phyloP scores from a whole-genome alignment of 1,139 yeast species.

The Yamadazyma epiphylla region DNA sequence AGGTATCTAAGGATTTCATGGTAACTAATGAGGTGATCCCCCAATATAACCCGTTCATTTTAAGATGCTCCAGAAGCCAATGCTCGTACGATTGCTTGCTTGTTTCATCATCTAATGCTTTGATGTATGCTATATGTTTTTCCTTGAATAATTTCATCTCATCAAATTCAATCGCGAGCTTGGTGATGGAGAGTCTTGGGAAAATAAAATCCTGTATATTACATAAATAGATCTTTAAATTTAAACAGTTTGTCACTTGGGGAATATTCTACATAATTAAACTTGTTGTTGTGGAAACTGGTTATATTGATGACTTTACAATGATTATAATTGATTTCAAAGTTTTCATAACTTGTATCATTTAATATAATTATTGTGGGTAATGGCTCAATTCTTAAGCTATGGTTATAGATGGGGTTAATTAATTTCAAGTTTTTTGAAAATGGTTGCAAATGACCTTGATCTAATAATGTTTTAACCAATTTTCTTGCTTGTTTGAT shows the following conservation, averaged over 20 bases:
- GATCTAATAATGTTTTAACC: slow-evolving; percentile 79
- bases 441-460: slow-evolving; percentile 85
- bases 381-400: slow-evolving; percentile 69
- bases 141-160: slow-evolving; percentile 9
- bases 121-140: slow-evolving; percentile 35
- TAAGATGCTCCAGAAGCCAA: slow-evolving; percentile 86
- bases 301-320: slow-evolving; percentile 80
- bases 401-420: slow-evolving; percentile 65
- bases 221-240: slow-evolving; percentile 39
- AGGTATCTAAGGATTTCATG: slow-evolving; percentile 48
- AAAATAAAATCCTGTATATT: slow-evolving; percentile 1
- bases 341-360: slow-evolving; percentile 68
- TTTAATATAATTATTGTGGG: slow-evolving; percentile 67
- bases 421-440: slow-evolving; percentile 57
- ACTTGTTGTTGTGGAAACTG: slow-evolving; percentile 34
- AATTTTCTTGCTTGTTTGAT: slow-evolving; percentile 68
- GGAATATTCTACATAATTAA: slow-evolving; percentile 67
- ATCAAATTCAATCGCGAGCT: background rate
- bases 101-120: slow-evolving; percentile 32
- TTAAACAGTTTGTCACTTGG: slow-evolving; percentile 54
- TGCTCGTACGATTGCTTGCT: slow-evolving; percentile 54
- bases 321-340: slow-evolving; percentile 77
- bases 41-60: slow-evolving; percentile 94
- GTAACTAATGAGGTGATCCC: slow-evolving; percentile 76
- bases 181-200: background rate